Base-by-base conservation (phyloP, 2,329 filamentous ascomycete species). In the Pseudomassariella vexata region DNA sequence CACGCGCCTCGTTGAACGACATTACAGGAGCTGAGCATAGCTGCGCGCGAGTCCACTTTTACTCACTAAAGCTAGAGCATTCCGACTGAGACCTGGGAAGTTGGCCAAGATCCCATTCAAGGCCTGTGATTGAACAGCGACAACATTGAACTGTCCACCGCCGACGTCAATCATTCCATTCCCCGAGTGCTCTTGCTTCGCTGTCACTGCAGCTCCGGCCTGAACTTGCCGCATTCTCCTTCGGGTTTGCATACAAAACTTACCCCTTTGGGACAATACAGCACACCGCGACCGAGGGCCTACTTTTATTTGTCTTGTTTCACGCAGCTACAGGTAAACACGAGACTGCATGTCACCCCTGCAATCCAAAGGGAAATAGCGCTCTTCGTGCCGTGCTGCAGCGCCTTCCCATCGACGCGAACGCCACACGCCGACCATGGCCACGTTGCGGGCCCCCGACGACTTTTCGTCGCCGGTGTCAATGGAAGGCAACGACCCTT, bases 401-500 rank as follows among this genome's bases (percentile, higher is more conserved):
- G 32, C 29, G 32, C 25, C 32, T 34, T 15, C 31, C 32, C 24
- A 19, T 20, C 16, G 15, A 15, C 24, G 8, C n/a, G n/a, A n/a
- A n/a, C n/a, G n/a, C n/a, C n/a, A n/a, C n/a, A n/a, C n/a, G n/a
- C n/a, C n/a, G 25, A 24, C 23, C n/a, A 17, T 17, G 14, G n/a
- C 25, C 16, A 9, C 19, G 14, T 17, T 17, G n/a, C n/a, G 3
- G 15, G 25, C 19, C 23, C 23, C 23, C n/a, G 8, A 27, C 10
- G 16, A 6, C 25, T 27, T n/a, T 26, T 26, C 24, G 9, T 9
- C 26, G 12, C n/a, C n/a, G n/a, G n/a, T n/a, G n/a, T n/a, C n/a
- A n/a, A 32, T 41, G 28, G 41, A 44, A 28, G 45, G 49, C 44
- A 53, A 69, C 48, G 78, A 82, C 43, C 78, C 78, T 26, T 82